Evolutionary conservation across 83 land plant species (phyloP).

Genomic region (Thuja plicata): DNA sequence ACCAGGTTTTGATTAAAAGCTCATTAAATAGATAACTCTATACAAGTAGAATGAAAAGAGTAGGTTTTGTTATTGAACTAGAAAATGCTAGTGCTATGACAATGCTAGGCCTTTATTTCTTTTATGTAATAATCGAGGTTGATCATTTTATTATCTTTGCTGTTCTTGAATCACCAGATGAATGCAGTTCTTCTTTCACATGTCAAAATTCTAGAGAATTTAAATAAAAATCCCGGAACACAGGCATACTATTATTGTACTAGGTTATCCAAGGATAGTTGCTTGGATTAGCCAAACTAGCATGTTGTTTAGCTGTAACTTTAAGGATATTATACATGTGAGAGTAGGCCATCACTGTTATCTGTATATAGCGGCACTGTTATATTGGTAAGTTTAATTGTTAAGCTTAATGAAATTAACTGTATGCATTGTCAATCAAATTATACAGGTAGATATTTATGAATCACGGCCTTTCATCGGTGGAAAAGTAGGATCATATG

Average conservation of each 20-base stretch:
- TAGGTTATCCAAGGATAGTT: background rate
- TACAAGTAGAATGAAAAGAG: background rate
- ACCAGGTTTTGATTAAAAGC: background rate
- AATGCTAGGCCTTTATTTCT: background rate
- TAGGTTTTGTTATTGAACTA: background rate
- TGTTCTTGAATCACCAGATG: background rate
- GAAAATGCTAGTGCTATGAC: background rate
- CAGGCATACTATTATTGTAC: background rate
- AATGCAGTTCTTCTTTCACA: background rate
- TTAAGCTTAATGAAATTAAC: background rate
- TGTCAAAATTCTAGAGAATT: background rate
- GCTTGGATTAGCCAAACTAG: background rate
- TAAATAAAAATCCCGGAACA: background rate
- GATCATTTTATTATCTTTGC: background rate
- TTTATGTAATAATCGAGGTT: background rate
- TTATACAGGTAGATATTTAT: constrained; percentile 92
- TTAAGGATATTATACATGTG: background rate
- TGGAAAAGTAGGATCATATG: constrained; percentile 95
- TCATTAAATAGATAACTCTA: background rate
- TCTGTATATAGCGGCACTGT: background rate
- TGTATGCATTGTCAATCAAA: constrained; percentile 5
- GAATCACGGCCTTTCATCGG: constrained; percentile 91
- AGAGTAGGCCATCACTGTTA: background rate
- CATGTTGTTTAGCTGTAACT: background rate
- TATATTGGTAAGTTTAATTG: background rate